phyloP scores from a whole-genome alignment of 495 filamentous ascomycete genomes.

The Podospora fimiseda region DNA sequence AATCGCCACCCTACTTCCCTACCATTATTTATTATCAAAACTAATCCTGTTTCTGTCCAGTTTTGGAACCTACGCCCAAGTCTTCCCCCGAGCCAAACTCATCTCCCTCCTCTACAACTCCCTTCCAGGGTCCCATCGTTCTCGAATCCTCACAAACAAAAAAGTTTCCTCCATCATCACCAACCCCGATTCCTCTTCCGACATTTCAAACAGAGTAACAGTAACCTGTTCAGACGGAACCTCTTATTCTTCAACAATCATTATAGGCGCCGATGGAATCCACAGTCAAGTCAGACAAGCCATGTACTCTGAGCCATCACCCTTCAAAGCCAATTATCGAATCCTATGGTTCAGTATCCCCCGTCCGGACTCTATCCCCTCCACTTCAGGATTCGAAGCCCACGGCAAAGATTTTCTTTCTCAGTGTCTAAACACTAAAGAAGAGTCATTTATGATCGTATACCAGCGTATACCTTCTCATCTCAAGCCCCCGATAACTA shows the following conservation, averaged over 20 bases:
- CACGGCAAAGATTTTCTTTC: background rate
- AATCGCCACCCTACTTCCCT: background rate
- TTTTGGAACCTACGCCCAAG: slow-evolving; percentile 27
- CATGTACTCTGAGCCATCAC: background rate
- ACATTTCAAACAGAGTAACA: slow-evolving; percentile 12
- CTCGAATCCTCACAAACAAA: slow-evolving; percentile 24
- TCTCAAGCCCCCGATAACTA: background rate
- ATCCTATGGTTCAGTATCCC: slow-evolving; percentile 1
- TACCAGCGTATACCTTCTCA: background rate
- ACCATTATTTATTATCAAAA: background rate
- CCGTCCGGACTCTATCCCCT: background rate
- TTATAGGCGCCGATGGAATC: slow-evolving; percentile 48
- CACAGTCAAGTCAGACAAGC: slow-evolving; percentile 36
- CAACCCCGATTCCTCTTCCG: background rate
- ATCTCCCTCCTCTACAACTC: slow-evolving; percentile 27
- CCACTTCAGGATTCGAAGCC: background rate
- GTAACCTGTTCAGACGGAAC: slow-evolving; percentile 34
- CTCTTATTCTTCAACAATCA: slow-evolving; percentile 34
- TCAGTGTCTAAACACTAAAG: background rate
- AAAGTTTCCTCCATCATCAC: slow-evolving; percentile 19
- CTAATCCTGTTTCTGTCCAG: background rate
- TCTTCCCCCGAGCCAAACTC: slow-evolving; percentile 25
- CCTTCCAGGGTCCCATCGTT: slow-evolving; percentile 21
- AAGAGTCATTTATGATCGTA: background rate
- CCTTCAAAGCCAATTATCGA: background rate